A percentile compares a stretch with the other conserved stretches of the same genome.
These are phyloP conservation scores for Neurospora sp. DNA, from an alignment of 495 filamentous ascomycete species.

Conservation along the genomic window DNA sequence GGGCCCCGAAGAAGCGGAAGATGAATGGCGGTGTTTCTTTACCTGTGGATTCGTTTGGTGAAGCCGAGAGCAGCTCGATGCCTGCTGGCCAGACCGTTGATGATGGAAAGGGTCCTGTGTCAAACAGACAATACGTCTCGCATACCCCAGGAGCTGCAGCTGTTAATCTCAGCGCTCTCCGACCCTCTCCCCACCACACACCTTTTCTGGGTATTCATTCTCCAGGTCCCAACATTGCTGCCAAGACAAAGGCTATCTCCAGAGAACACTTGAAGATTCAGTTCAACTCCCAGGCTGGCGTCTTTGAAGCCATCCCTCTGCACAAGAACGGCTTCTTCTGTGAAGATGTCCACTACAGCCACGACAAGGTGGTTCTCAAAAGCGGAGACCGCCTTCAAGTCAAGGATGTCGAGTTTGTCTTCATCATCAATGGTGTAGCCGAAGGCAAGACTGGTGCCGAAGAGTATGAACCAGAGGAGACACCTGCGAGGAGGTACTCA, in stretches of 20 bases:
- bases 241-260: slow-evolving; percentile 66
- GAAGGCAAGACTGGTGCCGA: slow-evolving; percentile 59
- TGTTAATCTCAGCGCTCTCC: slow-evolving; percentile 39
- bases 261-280: slow-evolving; percentile 74
- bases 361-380: slow-evolving; percentile 53
- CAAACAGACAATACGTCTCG: slow-evolving; percentile 39
- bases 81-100: slow-evolving; percentile 7
- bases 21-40: slow-evolving; percentile 6
- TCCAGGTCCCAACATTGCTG: slow-evolving; percentile 46
- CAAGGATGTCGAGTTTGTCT: slow-evolving; percentile 63
- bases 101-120: slow-evolving; percentile 22
- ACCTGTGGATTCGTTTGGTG: background rate
- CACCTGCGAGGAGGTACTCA: slow-evolving; percentile 30
- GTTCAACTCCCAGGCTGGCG: slow-evolving; percentile 62
- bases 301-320: slow-evolving; percentile 72
- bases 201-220: slow-evolving; percentile 78
- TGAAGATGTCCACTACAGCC: slow-evolving; percentile 59
- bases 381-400: slow-evolving; percentile 70
- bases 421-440: slow-evolving; percentile 63
- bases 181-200: slow-evolving; percentile 52
- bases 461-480: slow-evolving; percentile 30
- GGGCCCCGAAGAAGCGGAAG: slow-evolving; percentile 30
- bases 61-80: slow-evolving; percentile 8
- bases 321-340: slow-evolving; percentile 82
- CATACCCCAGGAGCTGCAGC: slow-evolving; percentile 38